Evolutionary conservation across 768 basidiomycete genomes (phyloP).

Genomic region (Wakefieldia striispora): DNA sequence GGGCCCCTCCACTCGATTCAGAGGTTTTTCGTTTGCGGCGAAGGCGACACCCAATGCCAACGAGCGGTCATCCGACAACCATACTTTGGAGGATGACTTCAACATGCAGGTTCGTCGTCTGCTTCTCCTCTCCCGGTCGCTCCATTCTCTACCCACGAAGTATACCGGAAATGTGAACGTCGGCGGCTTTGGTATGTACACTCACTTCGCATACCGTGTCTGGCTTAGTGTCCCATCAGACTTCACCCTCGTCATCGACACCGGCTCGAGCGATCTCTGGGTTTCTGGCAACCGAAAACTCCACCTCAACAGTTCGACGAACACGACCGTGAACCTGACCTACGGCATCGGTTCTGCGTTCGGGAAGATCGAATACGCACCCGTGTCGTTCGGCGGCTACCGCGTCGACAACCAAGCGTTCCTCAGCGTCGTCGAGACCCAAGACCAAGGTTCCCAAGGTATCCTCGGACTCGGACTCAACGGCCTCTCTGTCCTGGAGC

Average conservation of each 20-base stretch:
- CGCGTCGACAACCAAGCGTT: constrained; percentile 28
- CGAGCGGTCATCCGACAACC: constrained; percentile 22
- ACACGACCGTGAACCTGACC: constrained; percentile 28
- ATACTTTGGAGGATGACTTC: constrained; percentile 22
- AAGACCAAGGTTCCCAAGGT: constrained; percentile 16
- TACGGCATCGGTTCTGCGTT: constrained; percentile 40
- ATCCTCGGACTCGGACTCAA: constrained; percentile 29
- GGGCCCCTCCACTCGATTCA: constrained; percentile 6
- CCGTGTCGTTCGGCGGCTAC: constrained; percentile 37
- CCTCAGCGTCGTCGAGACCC: constrained; percentile 19
- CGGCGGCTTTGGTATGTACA: constrained; percentile 26
- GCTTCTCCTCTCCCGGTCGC: neutral
- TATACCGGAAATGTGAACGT: constrained; percentile 30
- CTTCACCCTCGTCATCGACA: constrained; percentile 28
- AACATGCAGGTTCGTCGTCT: constrained; percentile 27
- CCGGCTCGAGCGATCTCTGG: constrained; percentile 33
- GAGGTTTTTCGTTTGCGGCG: constrained; percentile 22
- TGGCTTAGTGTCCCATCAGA: constrained; percentile 13
- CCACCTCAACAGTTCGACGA: constrained; percentile 29
- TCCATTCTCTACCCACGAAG: constrained; percentile 11
- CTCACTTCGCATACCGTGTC: neutral
- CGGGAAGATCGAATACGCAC: constrained; percentile 36
- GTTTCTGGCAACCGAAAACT: constrained; percentile 19
- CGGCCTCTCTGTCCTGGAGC: constrained; percentile 23
- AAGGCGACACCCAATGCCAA: constrained; percentile 11